phyloP scores from a whole-genome alignment of 2,329 filamentous ascomycete species.

The Trichophyton equinum region DNA sequence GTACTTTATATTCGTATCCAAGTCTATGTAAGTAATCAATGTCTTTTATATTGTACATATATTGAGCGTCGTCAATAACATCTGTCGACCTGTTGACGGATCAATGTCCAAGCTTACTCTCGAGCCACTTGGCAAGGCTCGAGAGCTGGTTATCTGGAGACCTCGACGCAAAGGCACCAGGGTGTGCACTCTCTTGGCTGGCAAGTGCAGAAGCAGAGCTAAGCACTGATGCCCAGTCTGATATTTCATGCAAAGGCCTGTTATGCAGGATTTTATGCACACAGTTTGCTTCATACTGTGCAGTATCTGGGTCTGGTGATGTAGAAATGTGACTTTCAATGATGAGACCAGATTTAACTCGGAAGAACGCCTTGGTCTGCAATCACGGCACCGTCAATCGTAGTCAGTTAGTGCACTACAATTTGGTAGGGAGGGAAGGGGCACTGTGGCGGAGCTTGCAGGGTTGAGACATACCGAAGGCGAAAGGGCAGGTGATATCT shows the following conservation, averaged over 20 bases:
- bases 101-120: conserved; percentile 15
- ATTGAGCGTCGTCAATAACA: neutral
- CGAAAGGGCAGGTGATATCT: conserved; percentile 38
- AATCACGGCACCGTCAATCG: neutral
- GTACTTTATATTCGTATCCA: neutral
- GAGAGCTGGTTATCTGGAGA: conserved; percentile 5
- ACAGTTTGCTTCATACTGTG: conserved; percentile 23
- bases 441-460: conserved; percentile 1
- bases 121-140: conserved; percentile 16
- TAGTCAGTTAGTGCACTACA: conserved; percentile 5
- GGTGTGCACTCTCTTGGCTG: neutral
- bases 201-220: neutral
- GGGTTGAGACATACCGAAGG: conserved; percentile 29
- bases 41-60: neutral
- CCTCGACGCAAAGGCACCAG: conserved; percentile 1
- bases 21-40: neutral
- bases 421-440: neutral
- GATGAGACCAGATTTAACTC: conserved; percentile 30
- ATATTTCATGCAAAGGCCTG: conserved; percentile 39
- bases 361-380: conserved; percentile 32
- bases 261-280: conserved; percentile 25
- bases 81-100: neutral
- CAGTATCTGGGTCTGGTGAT: conserved; percentile 22
- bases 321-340: conserved; percentile 30
- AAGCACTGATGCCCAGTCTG: conserved; percentile 24